phyloP scores from a whole-genome alignment of 2,329 filamentous ascomycete species.

The Ophiostoma sp. region DNA sequence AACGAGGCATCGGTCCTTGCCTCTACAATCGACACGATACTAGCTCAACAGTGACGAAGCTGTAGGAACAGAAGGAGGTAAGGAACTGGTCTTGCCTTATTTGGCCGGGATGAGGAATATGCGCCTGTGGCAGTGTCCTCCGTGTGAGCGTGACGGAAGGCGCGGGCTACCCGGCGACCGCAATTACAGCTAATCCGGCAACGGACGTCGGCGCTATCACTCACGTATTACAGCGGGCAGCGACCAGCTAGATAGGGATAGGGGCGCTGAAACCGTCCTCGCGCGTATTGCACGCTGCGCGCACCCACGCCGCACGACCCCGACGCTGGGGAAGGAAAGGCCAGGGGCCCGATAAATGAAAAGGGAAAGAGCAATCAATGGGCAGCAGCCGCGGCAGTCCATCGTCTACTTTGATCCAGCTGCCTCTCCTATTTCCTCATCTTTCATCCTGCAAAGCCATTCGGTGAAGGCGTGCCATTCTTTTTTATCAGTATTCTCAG shows the following conservation, averaged over 20 bases:
- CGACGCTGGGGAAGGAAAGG: neutral
- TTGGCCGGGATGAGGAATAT: neutral
- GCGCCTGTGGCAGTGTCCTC: neutral
- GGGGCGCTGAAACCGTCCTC: neutral
- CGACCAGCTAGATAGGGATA: neutral
- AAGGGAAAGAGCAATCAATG: conserved; percentile 12
- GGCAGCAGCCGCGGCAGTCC: neutral
- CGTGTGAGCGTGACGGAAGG: neutral
- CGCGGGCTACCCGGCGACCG: conserved; percentile 13
- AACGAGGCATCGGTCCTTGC: neutral
- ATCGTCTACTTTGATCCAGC: neutral
- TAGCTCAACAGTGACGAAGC: neutral
- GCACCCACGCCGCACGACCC: neutral
- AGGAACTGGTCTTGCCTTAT: neutral
- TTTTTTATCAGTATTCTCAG: too few species aligned
- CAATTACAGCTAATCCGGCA: conserved; percentile 22
- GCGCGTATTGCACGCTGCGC: conserved; percentile 16
- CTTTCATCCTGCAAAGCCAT: neutral
- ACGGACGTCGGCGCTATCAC: conserved; percentile 1
- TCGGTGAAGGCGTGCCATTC: neutral
- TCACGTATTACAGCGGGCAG: conserved; percentile 10
- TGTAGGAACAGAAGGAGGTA: neutral
- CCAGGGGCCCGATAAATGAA: neutral
- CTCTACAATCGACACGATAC: neutral
- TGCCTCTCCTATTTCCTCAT: neutral